These are phyloP conservation scores for Saturnispora mendoncae DNA, from an alignment of 805 yeast species.

Conservation along the genomic window DNA sequence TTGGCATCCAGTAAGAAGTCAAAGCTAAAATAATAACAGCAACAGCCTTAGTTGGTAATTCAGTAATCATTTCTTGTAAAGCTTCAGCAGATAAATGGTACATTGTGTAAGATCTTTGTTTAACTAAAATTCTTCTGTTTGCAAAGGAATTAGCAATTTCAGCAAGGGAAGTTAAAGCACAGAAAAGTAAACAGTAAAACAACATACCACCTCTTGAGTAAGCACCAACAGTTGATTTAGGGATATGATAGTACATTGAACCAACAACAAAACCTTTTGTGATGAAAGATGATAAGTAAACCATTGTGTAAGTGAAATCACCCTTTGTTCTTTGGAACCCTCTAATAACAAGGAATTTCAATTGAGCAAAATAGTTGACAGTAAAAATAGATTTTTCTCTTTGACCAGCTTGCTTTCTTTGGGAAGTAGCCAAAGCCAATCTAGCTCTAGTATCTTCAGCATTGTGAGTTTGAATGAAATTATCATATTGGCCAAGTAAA, in stretches of 20 bases:
- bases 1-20: slow-evolving; percentile 44
- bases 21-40: slow-evolving; percentile 42
- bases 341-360: slow-evolving; percentile 43
- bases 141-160: slow-evolving; percentile 54
- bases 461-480: slow-evolving; percentile 30
- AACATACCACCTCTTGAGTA: slow-evolving; percentile 55
- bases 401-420: slow-evolving; percentile 31
- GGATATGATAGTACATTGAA: slow-evolving; percentile 48
- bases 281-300: slow-evolving; percentile 45
- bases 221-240: slow-evolving; percentile 44
- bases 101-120: slow-evolving; percentile 55
- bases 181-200: slow-evolving; percentile 51
- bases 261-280: slow-evolving; percentile 54
- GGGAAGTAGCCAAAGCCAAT: slow-evolving; percentile 34
- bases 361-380: slow-evolving; percentile 41
- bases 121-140: slow-evolving; percentile 52
- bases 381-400: slow-evolving; percentile 30
- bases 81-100: slow-evolving; percentile 60
- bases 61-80: slow-evolving; percentile 50
- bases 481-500: slow-evolving; percentile 32
- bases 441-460: slow-evolving; percentile 33
- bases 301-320: slow-evolving; percentile 48
- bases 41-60: slow-evolving; percentile 47
- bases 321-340: slow-evolving; percentile 52
- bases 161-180: slow-evolving; percentile 54